Percentiles rank a stretch among this genome's conserved stretches.
Conservation (phyloP, 768 basidiomycete species). For the Boletus coccyginus region DNA sequence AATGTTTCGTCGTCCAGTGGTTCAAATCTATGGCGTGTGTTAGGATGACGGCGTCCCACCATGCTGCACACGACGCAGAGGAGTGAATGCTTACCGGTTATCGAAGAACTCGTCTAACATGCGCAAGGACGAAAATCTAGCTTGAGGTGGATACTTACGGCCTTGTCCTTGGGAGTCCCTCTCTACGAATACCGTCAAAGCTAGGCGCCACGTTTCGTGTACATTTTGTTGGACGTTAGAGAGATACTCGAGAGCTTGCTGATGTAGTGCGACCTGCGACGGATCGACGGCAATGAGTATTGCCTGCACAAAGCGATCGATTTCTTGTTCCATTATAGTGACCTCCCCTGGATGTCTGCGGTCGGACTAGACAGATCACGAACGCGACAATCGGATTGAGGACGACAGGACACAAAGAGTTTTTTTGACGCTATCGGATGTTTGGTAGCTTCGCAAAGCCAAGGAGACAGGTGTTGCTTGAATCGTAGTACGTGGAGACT, state of each 20-base stretch:
- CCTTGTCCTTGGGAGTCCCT: constrained; percentile 50
- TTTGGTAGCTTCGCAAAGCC: background rate
- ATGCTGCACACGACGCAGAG: background rate
- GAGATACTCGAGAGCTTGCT: constrained; percentile 84
- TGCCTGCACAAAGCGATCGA: constrained; percentile 77
- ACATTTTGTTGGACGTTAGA: constrained; percentile 74
- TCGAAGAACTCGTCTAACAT: constrained; percentile 82
- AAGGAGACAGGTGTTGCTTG: background rate
- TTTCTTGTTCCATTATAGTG: constrained; percentile 65
- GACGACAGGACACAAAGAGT: background rate
- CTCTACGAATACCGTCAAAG: constrained; percentile 71
- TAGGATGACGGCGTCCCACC: constrained; percentile 1
- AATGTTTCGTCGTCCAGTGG: constrained; percentile 69
- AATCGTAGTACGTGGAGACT: background rate
- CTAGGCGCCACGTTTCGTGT: constrained; percentile 75
- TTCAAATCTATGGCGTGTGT: constrained; percentile 47
- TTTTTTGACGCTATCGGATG: constrained; percentile 1
- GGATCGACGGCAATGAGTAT: constrained; percentile 88
- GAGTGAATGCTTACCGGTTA: constrained; percentile 58
- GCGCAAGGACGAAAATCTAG: constrained; percentile 76
- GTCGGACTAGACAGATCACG: constrained; percentile 17
- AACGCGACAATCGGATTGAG: background rate
- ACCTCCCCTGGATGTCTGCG: constrained; percentile 11
- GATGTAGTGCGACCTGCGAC: constrained; percentile 65
- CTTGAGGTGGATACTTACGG: constrained; percentile 67